Base-by-base conservation (phyloP, 2,329 filamentous ascomycete genomes). In the Capronia epimyces region DNA sequence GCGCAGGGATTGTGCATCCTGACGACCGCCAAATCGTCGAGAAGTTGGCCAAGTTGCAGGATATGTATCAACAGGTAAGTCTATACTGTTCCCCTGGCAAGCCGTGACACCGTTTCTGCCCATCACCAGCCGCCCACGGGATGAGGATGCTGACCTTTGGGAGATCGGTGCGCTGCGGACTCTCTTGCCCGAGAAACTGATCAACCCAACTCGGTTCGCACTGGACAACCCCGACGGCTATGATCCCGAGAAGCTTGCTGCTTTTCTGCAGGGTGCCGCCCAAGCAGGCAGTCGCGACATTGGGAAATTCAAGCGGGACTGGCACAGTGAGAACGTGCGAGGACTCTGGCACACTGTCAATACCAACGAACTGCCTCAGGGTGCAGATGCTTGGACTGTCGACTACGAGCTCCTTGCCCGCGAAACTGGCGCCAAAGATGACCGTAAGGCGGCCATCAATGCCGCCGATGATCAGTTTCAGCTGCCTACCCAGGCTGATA, bases 121-220 rank as follows among this genome's bases (percentile, higher is more conserved):
- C 27, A 37, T 43, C 13, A 43, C 8, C 21, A 13, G n/a, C 3
- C 22, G 16, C 15, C 9, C 16, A 37, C 12, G 10, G 34, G 18
- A 37, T 8, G 20, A 20, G 13, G 13, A 21, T 48, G 39, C 54
- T 59, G 44, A 55, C 49, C 27, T 50, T 27, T 21, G 25, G 12
- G 46, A 74, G 70, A 69, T 73, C 44, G 69, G 71, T 46, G 63
- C 67, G 54, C 62, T 74, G 13, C 71, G 71, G 41, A 65, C 63
- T 20, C 61, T 73, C 15, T 60, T 74, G 24, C 71, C 71, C 2
- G 66, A 65, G 16, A 57, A 52, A 34, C 41, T 67, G 68, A 21
- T 73, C 9, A 59, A 72, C 29, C 67, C 69, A 10, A 70, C 70
- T 3, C 50, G 72, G 10, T 58, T 62, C 2, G 67, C 69, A n/a